Evolutionary conservation across 768 basidiomycete species (phyloP), one percentile per base, ranked within the genome.

Genomic region (Podaxis sp.): DNA sequence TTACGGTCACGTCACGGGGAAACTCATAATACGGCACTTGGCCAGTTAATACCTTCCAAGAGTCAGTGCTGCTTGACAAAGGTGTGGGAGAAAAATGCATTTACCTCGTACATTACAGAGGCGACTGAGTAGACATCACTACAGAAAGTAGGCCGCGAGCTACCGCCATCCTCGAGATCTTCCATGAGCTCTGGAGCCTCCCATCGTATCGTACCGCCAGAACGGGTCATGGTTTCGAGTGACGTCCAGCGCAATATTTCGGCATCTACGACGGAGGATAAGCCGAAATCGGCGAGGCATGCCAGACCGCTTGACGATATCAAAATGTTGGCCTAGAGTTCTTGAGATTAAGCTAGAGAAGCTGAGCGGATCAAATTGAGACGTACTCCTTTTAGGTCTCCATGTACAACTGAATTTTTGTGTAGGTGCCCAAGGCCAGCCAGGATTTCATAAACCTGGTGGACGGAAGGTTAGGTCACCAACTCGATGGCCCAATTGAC

Each of bases 31-130:
- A 75, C 11, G 75, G 75, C 17, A 68, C 51, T 2, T 65, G 59
- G 13, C 69, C 70, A 0, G 70, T 68, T 50, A 71, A 71, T 2
- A 74, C 66, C 74, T 75, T 54, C n/a, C n/a, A n/a, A n/a, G n/a
- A n/a, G n/a, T n/a, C n/a, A n/a, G n/a, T n/a, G n/a, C n/a, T n/a
- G n/a, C n/a, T n/a, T n/a, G n/a, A n/a, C n/a, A n/a, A n/a, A n/a
- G n/a, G n/a, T n/a, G n/a, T n/a, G n/a, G n/a, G n/a, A n/a, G n/a
- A n/a, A n/a, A n/a, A n/a, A n/a, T n/a, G n/a, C n/a, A n/a, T n/a
- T n/a, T 44, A 69, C 71, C 66, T 72, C 70, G 41, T 68, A 72
- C n/a, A 62, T 60, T 7, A 67, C 67, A 54, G 66, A 68, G 4
- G 63, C 66, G 50, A 64, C 67, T 10, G 68, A 63, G 48, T 68